Conservation (phyloP, 768 basidiomycete genomes). For the Boletus tomentosulus region DNA sequence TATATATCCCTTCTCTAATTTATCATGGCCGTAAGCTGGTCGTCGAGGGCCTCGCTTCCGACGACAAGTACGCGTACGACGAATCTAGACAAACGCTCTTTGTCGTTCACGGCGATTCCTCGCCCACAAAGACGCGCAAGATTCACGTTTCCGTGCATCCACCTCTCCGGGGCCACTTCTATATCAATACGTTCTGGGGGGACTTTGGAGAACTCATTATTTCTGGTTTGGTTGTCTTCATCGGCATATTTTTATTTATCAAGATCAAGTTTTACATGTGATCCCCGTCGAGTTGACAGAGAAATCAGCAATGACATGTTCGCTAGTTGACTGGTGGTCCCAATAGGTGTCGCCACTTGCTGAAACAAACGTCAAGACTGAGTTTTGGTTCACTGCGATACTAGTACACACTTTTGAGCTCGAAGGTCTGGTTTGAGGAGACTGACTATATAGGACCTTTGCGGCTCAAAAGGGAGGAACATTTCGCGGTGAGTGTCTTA, state of each 20-base stretch:
- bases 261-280: conserved; percentile 25
- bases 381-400: not conserved
- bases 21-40: conserved; percentile 53
- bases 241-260: conserved; percentile 30
- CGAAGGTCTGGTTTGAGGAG: not conserved
- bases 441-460: no score
- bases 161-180: conserved; percentile 46
- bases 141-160: conserved; percentile 56
- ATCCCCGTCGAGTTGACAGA: conserved; percentile 1
- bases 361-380: not conserved
- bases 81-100: conserved; percentile 70
- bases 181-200: conserved; percentile 61
- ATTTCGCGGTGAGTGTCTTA: not conserved
- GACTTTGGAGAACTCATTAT: conserved; percentile 42
- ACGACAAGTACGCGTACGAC: conserved; percentile 57
- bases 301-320: not conserved
- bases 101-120: conserved; percentile 44
- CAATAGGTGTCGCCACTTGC: not conserved
- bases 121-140: conserved; percentile 40
- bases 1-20: conserved; percentile 69
- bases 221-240: conserved; percentile 30
- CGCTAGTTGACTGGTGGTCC: no score
- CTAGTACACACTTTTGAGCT: not conserved
- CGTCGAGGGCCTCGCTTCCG: conserved; percentile 50
- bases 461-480: not conserved